These are phyloP conservation scores for Arachis monticola DNA, from an alignment of 331 rosid genomes.

Conservation along the genomic window DNA sequence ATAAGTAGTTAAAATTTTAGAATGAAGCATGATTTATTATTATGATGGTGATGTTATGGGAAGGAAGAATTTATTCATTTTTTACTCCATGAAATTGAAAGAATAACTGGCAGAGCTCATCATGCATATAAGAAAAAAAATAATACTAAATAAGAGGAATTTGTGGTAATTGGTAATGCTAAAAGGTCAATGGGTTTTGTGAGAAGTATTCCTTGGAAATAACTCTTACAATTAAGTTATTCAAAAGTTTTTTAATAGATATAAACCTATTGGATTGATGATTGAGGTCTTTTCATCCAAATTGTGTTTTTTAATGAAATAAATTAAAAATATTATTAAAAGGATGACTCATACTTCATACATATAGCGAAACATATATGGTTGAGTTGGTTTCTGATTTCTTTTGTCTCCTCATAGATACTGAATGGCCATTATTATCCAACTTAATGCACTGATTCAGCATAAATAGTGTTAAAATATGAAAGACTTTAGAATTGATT, in stretches of 20 bases:
- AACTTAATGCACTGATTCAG: not conserved
- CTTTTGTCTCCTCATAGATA: not conserved
- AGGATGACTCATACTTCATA: not conserved
- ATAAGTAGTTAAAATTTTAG: too few relatives aligned
- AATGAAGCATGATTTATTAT: too few relatives aligned
- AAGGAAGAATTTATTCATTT: too few relatives aligned
- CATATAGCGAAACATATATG: too few relatives aligned
- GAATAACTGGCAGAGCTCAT: too few relatives aligned
- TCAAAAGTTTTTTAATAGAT: too few relatives aligned
- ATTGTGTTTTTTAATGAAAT: not conserved
- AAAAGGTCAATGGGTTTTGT: not conserved
- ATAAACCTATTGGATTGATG: not conserved
- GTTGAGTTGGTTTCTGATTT: not conserved
- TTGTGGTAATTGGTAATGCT: not conserved
- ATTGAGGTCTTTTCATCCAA: conserved; percentile 2
- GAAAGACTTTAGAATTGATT: not conserved
- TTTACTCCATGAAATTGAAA: too few relatives aligned
- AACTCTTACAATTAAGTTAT: not conserved
- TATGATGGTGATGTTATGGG: too few relatives aligned
- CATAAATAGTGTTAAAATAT: not conserved
- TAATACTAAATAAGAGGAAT: not conserved
- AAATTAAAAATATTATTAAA: not conserved
- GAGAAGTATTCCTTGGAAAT: not conserved
- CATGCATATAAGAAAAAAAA: too few relatives aligned
- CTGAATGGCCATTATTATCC: not conserved